These are phyloP conservation scores for Pachysandra terminalis DNA, from an alignment of 164 flowering plant species.

Conservation along the genomic window DNA sequence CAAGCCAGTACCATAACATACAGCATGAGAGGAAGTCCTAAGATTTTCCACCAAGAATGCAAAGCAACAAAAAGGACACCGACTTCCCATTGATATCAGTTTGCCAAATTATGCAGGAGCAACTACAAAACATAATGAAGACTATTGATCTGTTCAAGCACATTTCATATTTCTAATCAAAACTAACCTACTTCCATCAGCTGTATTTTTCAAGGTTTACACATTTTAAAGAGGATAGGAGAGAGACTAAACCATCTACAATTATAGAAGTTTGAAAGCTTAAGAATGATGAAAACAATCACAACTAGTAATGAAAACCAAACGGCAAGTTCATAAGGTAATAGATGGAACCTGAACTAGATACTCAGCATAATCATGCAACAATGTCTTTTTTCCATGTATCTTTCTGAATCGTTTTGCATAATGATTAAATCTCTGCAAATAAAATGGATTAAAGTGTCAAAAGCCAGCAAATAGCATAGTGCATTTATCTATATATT, in stretches of 20 bases:
- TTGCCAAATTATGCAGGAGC: background rate
- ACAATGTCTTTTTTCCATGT: conserved; percentile 39
- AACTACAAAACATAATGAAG: background rate
- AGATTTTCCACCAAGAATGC: too few relatives aligned
- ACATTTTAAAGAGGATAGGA: too few relatives aligned
- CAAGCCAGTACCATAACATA: too few relatives aligned
- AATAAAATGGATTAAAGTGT: background rate
- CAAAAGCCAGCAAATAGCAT: background rate
- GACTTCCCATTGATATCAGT: background rate
- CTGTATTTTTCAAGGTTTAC: too few relatives aligned
- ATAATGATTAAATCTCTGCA: conserved; percentile 43
- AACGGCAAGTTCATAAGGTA: background rate
- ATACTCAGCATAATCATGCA: conserved; percentile 60
- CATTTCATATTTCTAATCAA: background rate
- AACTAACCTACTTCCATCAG: background rate
- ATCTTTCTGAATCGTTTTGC: conserved; percentile 37
- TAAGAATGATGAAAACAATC: background rate
- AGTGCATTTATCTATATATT: background rate
- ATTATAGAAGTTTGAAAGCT: background rate
- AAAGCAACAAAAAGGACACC: too few relatives aligned
- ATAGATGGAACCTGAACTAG: conserved; percentile 53
- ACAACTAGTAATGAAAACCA: background rate
- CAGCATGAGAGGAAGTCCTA: background rate
- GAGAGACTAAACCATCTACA: background rate
- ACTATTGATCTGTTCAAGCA: background rate